Conservation (phyloP, 805 yeast genomes). For the Barnettozyma pratensis region DNA sequence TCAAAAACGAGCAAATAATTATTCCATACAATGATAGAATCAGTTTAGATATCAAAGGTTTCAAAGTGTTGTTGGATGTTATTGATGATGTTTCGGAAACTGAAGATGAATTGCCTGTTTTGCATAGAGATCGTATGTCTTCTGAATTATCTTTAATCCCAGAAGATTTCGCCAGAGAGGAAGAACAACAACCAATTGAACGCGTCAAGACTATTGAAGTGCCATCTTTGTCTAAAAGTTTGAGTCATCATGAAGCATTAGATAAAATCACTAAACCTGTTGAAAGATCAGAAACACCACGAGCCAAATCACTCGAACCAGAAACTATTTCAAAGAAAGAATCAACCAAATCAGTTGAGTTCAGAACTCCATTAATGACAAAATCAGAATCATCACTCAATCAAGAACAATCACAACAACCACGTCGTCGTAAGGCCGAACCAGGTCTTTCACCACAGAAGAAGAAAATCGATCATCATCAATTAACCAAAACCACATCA, state of each 20-base stretch:
- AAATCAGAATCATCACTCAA: constrained; percentile 17
- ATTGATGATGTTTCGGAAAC: constrained; percentile 38
- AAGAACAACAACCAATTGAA: constrained; percentile 3
- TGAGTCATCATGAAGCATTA: not conserved
- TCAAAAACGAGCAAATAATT: constrained; percentile 56
- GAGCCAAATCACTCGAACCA: constrained; percentile 1
- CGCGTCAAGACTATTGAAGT: constrained; percentile 2
- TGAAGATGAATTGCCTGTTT: constrained; percentile 30
- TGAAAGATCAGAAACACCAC: not conserved
- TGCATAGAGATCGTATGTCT: constrained; percentile 10
- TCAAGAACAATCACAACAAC: constrained; percentile 10
- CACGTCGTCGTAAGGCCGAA: constrained; percentile 27
- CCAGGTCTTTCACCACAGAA: constrained; percentile 28
- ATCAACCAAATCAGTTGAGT: not conserved
- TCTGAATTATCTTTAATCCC: constrained; percentile 7
- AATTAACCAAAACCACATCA: not conserved
- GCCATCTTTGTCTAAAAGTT: not conserved
- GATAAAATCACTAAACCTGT: not conserved
- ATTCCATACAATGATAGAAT: constrained; percentile 62
- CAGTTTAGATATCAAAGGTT: constrained; percentile 68
- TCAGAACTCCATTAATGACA: constrained; percentile 11
- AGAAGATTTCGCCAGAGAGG: not conserved
- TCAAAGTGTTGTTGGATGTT: constrained; percentile 47
- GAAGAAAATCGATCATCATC: constrained; percentile 19
- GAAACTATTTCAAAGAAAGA: not conserved